Percentiles rank a stretch among this genome's conserved stretches.
phyloP scores from a whole-genome alignment of 2,329 filamentous ascomycete species.

The Pseudocercospora fuligena region DNA sequence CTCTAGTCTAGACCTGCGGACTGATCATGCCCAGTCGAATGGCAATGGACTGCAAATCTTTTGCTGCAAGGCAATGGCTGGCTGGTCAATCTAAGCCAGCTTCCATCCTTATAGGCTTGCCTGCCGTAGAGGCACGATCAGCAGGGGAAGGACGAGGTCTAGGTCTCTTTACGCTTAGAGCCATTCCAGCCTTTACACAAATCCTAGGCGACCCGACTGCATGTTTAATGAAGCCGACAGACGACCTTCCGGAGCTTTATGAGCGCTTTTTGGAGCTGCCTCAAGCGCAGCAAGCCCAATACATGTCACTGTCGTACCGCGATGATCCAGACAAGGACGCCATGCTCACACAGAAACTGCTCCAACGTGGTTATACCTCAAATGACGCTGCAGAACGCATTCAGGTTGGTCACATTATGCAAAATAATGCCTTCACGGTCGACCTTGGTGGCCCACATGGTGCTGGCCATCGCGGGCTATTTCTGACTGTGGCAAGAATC shows the following conservation, averaged over 20 bases:
- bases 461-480: constrained; percentile 28
- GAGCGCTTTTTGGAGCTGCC: constrained; percentile 23
- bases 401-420: constrained; percentile 31
- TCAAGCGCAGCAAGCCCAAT: constrained; percentile 15
- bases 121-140: constrained; percentile 20
- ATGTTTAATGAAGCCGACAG: constrained; percentile 30
- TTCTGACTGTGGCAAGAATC: constrained; percentile 28
- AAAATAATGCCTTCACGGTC: constrained; percentile 35
- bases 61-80: constrained; percentile 29
- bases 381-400: constrained; percentile 23
- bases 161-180: constrained; percentile 28
- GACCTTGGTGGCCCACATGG: constrained; percentile 27
- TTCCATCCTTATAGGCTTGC: constrained; percentile 23
- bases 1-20: background rate
- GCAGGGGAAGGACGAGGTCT: constrained; percentile 28
- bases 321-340: constrained; percentile 23
- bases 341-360: constrained; percentile 27
- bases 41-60: constrained; percentile 17
- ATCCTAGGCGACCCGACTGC: constrained; percentile 27
- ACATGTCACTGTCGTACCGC: constrained; percentile 24
- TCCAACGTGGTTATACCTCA: constrained; percentile 23
- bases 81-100: constrained; percentile 18
- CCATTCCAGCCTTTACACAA: constrained; percentile 21
- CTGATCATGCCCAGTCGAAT: background rate
- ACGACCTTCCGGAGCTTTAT: constrained; percentile 33